phyloP scores from a whole-genome alignment of 768 basidiomycete genomes.

The Hebeloma cylindrosporum region DNA sequence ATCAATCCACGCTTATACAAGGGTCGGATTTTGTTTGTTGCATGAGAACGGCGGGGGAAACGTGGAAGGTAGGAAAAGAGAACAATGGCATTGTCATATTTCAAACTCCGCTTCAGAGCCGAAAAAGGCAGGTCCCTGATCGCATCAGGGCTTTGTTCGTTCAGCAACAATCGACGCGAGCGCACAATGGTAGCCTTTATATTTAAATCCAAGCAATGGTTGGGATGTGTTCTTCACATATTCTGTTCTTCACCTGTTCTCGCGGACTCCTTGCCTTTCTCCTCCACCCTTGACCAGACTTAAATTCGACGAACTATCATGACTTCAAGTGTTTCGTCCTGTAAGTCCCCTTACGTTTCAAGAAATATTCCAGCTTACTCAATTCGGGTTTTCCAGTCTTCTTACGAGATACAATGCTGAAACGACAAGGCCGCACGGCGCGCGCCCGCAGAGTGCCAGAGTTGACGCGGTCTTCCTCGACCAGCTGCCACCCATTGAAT shows the following conservation, averaged over 20 bases:
- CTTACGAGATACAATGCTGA: slow-evolving; percentile 33
- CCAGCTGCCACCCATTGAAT: slow-evolving; percentile 23
- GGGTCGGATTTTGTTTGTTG: no score
- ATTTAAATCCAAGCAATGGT: no score
- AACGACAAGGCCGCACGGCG: slow-evolving; percentile 29
- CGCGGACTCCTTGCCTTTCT: background rate
- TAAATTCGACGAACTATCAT: slow-evolving; percentile 21
- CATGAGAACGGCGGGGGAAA: no score
- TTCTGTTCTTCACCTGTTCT: background rate
- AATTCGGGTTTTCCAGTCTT: slow-evolving; percentile 22
- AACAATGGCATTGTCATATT: no score
- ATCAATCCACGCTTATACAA: no score
- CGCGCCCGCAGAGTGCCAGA: slow-evolving; percentile 22
- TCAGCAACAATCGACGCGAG: no score
- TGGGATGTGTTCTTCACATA: no score
- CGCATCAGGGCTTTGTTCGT: no score
- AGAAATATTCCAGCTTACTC: slow-evolving; percentile 13
- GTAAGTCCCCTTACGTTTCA: slow-evolving; percentile 21
- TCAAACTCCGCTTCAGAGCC: no score
- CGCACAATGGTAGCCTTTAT: no score
- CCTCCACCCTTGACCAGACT: background rate
- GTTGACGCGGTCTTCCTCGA: slow-evolving; percentile 16
- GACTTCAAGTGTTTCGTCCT: slow-evolving; percentile 28
- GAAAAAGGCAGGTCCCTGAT: no score
- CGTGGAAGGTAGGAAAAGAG: no score